Evolutionary conservation across 768 basidiomycete species (phyloP).

Genomic region (Rhodotorula kratochvilovae): DNA sequence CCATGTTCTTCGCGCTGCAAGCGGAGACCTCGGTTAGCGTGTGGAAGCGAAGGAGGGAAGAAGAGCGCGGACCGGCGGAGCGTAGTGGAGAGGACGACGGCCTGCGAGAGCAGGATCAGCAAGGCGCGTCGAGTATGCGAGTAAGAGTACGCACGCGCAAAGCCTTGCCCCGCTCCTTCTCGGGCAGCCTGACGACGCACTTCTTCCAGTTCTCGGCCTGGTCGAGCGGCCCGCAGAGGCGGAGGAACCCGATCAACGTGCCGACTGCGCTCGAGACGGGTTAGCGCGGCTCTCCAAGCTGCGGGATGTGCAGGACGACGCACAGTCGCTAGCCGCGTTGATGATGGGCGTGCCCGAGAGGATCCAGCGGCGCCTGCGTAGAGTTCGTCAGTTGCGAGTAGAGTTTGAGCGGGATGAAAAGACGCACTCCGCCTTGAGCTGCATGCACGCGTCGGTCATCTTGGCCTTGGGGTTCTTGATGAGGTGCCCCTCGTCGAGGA

Average conservation of each 20-base stretch:
- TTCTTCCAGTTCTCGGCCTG: slow-evolving; percentile 76
- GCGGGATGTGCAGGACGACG: slow-evolving; percentile 52
- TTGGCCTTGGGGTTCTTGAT: slow-evolving; percentile 84
- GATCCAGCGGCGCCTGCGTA: slow-evolving; percentile 43
- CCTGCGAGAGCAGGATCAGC: not conserved
- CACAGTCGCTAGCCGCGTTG: slow-evolving; percentile 55
- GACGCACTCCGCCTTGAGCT: slow-evolving; percentile 60
- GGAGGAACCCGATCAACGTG: slow-evolving; percentile 74
- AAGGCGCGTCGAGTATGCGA: no score
- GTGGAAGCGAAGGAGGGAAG: slow-evolving; percentile 1
- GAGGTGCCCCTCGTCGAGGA: slow-evolving; percentile 83
- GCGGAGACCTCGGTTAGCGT: not conserved
- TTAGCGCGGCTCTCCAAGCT: not conserved
- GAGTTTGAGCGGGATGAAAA: not conserved
- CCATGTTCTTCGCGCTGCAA: slow-evolving; percentile 62
- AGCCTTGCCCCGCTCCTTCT: not conserved
- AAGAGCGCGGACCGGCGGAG: slow-evolving; percentile 65
- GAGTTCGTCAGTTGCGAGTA: slow-evolving; percentile 35
- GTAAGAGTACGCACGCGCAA: slow-evolving; percentile 11
- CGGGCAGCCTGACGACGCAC: slow-evolving; percentile 51
- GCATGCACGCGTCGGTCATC: slow-evolving; percentile 67
- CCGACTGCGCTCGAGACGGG: slow-evolving; percentile 53
- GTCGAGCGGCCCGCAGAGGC: slow-evolving; percentile 78
- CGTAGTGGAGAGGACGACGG: slow-evolving; percentile 51
- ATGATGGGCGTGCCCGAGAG: slow-evolving; percentile 72